Evolutionary conservation across 768 basidiomycete species (phyloP).

Genomic region (Rubroboletus satanas): DNA sequence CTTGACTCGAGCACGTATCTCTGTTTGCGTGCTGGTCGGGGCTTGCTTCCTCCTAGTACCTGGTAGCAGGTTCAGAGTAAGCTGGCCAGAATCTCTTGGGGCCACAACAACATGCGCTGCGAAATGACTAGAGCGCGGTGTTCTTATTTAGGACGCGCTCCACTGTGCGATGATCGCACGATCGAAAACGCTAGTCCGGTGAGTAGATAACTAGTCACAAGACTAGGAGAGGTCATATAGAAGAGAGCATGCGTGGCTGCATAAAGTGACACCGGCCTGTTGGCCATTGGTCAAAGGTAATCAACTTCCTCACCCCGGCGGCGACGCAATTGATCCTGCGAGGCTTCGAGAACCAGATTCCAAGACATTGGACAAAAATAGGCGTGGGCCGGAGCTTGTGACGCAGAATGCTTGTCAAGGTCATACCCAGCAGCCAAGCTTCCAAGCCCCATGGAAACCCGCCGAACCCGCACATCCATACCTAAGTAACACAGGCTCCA

Average conservation of each 20-base stretch:
- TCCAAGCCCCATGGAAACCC: not conserved
- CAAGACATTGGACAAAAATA: not conserved
- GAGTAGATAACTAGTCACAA: no score
- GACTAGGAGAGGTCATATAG: not conserved
- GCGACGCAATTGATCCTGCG: not conserved
- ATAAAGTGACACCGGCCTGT: not conserved
- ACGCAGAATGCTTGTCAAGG: not conserved
- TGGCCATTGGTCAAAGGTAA: not conserved
- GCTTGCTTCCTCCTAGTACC: not conserved
- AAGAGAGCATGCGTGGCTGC: no score
- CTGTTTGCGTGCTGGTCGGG: not conserved
- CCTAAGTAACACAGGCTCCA: not conserved
- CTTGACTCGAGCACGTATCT: not conserved
- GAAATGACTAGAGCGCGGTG: no score
- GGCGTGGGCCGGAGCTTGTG: not conserved
- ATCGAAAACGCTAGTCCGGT: no score
- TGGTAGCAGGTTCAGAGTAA: not conserved
- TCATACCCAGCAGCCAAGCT: not conserved
- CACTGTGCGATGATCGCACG: not conserved
- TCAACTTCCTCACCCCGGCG: not conserved
- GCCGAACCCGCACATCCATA: not conserved
- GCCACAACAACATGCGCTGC: not conserved
- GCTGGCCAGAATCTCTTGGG: not conserved
- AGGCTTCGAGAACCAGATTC: not conserved
- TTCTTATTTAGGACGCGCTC: not conserved